phyloP scores from a whole-genome alignment of 2,329 filamentous ascomycete species.

The Coniosporium tulheliwenetii region DNA sequence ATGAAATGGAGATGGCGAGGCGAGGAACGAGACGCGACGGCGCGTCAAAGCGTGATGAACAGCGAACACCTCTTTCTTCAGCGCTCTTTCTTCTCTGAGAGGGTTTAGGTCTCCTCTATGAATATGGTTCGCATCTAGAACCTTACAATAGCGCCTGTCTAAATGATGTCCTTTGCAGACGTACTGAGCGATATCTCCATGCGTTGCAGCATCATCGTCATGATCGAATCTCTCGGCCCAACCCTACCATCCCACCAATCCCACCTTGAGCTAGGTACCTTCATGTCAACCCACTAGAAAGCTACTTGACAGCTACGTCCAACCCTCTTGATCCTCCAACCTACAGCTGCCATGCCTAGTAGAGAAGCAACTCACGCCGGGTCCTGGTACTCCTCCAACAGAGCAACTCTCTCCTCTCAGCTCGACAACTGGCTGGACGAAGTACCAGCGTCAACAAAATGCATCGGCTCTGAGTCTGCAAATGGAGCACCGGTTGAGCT shows the following conservation, averaged over 20 bases:
- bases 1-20: slow-evolving; percentile 5
- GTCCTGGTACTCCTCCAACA: slow-evolving; percentile 65
- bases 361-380: slow-evolving; percentile 63
- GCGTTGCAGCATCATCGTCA: not conserved
- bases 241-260: slow-evolving; percentile 1
- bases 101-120: no score
- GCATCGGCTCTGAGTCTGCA: slow-evolving; percentile 32
- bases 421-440: slow-evolving; percentile 60
- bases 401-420: slow-evolving; percentile 44
- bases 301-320: not conserved
- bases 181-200: not conserved
- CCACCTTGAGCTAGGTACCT: not conserved
- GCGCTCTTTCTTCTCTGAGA: no score
- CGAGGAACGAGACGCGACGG: not conserved
- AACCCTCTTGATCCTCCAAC: not conserved
- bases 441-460: slow-evolving; percentile 52
- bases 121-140: no score
- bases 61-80: not conserved
- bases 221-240: not conserved
- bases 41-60: not conserved
- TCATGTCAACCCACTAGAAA: not conserved
- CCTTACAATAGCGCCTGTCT: no score
- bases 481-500: slow-evolving; percentile 27
- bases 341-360: slow-evolving; percentile 13
- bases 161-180: not conserved